Conservation (phyloP, 371 early-diverging fungal species). For the Mortierella sp. region DNA sequence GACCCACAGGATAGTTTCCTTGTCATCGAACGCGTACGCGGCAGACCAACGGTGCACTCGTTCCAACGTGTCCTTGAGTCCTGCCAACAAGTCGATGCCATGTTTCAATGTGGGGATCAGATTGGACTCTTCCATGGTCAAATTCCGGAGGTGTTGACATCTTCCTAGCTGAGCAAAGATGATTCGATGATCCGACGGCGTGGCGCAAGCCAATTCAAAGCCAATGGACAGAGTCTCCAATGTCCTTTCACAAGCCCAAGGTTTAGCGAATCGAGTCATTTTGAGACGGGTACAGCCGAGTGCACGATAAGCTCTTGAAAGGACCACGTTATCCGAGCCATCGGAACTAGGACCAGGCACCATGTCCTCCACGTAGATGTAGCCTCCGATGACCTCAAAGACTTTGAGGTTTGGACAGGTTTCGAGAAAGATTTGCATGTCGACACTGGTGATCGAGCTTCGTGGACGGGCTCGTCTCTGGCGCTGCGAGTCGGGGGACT, state of each 20-base stretch:
- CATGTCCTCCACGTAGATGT: slow-evolving; percentile 3
- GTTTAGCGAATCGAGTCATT: slow-evolving; percentile 5
- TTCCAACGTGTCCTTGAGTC: slow-evolving; percentile 5
- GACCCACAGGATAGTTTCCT: slow-evolving; percentile 9
- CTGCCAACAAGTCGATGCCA: slow-evolving; percentile 15
- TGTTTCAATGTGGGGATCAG: slow-evolving; percentile 9
- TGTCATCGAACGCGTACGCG: slow-evolving; percentile 1
- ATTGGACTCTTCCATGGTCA: not conserved
- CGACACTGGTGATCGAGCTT: slow-evolving; percentile 3
- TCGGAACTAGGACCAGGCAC: too few species aligned
- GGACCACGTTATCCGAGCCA: too few species aligned
- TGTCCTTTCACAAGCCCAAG: slow-evolving; percentile 24
- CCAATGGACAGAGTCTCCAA: slow-evolving; percentile 9
- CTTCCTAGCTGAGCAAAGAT: slow-evolving; percentile 14
- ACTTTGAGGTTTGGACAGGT: not conserved
- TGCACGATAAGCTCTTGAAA: not conserved
- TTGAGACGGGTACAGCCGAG: not conserved
- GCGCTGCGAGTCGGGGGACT: not conserved
- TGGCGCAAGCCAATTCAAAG: not conserved
- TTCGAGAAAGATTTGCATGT: slow-evolving; percentile 15
- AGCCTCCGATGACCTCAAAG: not conserved
- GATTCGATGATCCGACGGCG: slow-evolving; percentile 4
- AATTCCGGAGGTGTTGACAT: slow-evolving; percentile 1
- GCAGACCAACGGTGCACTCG: not conserved
- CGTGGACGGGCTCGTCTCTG: not conserved